Base-by-base conservation (phyloP, 306 rosid species). In the Prunus mongolica region DNA sequence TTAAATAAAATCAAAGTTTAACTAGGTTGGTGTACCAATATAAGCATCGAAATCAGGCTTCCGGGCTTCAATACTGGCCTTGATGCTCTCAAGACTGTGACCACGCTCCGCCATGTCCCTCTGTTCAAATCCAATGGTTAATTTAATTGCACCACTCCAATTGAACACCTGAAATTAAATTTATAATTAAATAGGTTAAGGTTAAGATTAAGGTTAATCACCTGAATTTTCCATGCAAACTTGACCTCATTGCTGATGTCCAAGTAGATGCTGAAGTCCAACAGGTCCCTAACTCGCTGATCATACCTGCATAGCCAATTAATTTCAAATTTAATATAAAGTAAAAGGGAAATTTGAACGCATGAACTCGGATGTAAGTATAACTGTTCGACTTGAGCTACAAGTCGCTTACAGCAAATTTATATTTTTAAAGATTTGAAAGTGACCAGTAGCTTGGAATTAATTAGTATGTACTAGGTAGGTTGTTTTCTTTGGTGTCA, bases 141-240 rank as follows among this genome's bases (percentile, higher is more conserved):
- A 74, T 61, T 76, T 45, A 79, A 12, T 6, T 38, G 55, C n/a
- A 34, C 47, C 7, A 62, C n/a, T 27, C 20, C 22, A 24, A 61
- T 49, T 69, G 58, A 27, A 20, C 15, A 3, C 45, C n/a, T 13
- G 22, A 22, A 16, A 45, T 32, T 16, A 19, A 2, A 27, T 28
- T 15, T 69, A 38, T 38, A 55, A 38, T 4, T 6, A 45, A 9
- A 16, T 47, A 27, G 44, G 10, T 10, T 24, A 20, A 25, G 24
- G 1, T 71, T 63, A 28, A 9, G 44, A 9, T 10, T 24, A 20
- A 60, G 24, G 1, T 65, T 63, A 44, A 10, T 52, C 72, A 95
- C 99, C 99, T 96, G 99, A 86, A 96, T 96, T 89, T 96, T 96
- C 99, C 99, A 96, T 19, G 99, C 98, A 71, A 96, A 96, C 75